phyloP scores from a whole-genome alignment of 2,329 filamentous ascomycete genomes.

The Claviceps africana region DNA sequence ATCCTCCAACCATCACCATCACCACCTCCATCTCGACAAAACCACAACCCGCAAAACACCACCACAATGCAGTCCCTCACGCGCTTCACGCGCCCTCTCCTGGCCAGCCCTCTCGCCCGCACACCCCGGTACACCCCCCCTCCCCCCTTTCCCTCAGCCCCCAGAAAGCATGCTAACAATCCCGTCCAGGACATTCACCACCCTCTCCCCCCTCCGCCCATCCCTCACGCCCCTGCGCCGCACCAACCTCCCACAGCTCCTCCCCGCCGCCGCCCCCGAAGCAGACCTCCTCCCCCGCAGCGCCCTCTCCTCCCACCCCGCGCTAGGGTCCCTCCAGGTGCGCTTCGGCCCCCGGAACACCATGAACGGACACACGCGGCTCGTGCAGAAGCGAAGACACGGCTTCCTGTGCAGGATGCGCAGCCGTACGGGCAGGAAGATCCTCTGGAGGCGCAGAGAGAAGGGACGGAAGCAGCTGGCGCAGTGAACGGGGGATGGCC shows the following conservation, averaged over 20 bases:
- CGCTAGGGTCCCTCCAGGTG: constrained; percentile 36
- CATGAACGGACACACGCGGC: constrained; percentile 38
- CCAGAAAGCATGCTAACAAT: not conserved
- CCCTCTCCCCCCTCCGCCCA: constrained; percentile 37
- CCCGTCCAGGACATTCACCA: constrained; percentile 29
- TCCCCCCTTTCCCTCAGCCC: not conserved
- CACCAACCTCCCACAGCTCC: constrained; percentile 16
- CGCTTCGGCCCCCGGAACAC: constrained; percentile 46
- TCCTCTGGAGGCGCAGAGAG: constrained; percentile 33
- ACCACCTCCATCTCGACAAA: not conserved
- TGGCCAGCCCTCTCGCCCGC: constrained; percentile 13
- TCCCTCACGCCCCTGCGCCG: constrained; percentile 24
- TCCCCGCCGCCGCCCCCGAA: constrained; percentile 13
- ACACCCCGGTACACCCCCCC: constrained; percentile 12
- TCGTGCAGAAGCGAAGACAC: constrained; percentile 45
- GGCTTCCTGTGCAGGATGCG: constrained; percentile 40
- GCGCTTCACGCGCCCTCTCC: constrained; percentile 16
- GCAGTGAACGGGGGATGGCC: constrained; percentile 9
- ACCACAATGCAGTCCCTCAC: constrained; percentile 14
- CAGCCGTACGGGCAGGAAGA: constrained; percentile 38
- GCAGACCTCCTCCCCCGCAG: constrained; percentile 30
- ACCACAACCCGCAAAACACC: no score
- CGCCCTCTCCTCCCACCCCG: constrained; percentile 38
- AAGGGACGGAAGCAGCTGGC: constrained; percentile 37
- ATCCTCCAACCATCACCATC: not conserved